phyloP scores from a whole-genome alignment of 1,139 yeast genomes.

The Kodamaea derodonti region DNA sequence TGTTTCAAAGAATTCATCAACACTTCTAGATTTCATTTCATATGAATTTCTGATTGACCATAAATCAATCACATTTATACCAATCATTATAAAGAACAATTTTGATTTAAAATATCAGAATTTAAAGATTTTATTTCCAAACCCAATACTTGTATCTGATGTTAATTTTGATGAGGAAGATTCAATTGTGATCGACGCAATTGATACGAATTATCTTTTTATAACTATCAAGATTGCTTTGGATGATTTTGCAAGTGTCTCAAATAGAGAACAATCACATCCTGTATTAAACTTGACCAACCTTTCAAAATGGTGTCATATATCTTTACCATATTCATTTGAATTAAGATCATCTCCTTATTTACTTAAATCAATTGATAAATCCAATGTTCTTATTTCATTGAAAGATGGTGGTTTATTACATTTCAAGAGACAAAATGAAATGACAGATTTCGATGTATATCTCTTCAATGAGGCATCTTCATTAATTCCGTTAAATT shows the following conservation, averaged over 20 bases:
- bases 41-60: constrained; percentile 29
- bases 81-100: constrained; percentile 21
- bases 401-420: constrained; percentile 70
- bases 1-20: constrained; percentile 18
- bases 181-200: constrained; percentile 16
- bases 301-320: constrained; percentile 54
- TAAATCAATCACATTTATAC: constrained; percentile 28
- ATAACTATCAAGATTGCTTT: constrained; percentile 29
- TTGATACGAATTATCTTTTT: constrained; percentile 25
- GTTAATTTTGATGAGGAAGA: constrained; percentile 10
- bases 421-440: constrained; percentile 40
- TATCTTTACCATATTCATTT: constrained; percentile 71
- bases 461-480: constrained; percentile 55
- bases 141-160: constrained; percentile 24
- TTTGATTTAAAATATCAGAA: constrained; percentile 26
- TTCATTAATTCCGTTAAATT: constrained; percentile 42
- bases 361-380: constrained; percentile 44
- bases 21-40: constrained; percentile 17
- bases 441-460: constrained; percentile 44
- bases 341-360: constrained; percentile 61
- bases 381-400: constrained; percentile 46
- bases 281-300: constrained; percentile 21
- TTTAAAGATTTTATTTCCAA: constrained; percentile 30
- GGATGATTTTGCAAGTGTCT: too few relatives aligned
- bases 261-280: constrained; percentile 25